Conservation (phyloP, 768 basidiomycete genomes). For the Tulasnella sp. region DNA sequence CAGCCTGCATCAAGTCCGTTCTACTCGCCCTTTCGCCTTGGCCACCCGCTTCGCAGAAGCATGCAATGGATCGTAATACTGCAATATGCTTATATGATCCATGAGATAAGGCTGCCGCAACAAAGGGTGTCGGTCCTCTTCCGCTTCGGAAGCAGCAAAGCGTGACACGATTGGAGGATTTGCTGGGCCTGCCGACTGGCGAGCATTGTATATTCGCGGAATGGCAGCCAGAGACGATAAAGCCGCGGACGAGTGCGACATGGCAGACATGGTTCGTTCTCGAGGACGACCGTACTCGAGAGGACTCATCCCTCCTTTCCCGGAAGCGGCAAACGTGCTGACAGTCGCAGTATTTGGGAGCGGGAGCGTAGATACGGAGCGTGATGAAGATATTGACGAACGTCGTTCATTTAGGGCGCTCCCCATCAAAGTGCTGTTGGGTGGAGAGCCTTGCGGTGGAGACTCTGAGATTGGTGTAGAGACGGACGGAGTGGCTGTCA, state of each 20-base stretch:
- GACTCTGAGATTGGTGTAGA: slow-evolving; percentile 15
- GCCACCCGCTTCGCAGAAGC: slow-evolving; percentile 10
- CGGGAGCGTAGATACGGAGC: slow-evolving; percentile 17
- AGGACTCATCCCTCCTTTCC: not conserved
- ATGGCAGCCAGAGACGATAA: slow-evolving; percentile 23
- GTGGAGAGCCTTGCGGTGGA: not conserved
- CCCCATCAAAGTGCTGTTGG: not conserved
- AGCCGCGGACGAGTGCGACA: slow-evolving; percentile 23
- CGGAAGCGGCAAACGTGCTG: slow-evolving; percentile 1
- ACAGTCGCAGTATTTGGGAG: not conserved
- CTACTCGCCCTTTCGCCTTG: not conserved
- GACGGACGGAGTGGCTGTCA: slow-evolving; percentile 8
- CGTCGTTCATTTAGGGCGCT: not conserved
- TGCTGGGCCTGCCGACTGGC: not conserved
- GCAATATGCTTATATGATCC: slow-evolving; percentile 9
- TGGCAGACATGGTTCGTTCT: slow-evolving; percentile 13
- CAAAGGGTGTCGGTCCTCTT: slow-evolving; percentile 12
- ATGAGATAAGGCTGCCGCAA: not conserved
- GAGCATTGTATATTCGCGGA: not conserved
- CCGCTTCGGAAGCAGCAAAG: not conserved
- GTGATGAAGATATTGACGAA: slow-evolving; percentile 13
- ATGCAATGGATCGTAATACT: slow-evolving; percentile 15
- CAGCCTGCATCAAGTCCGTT: not conserved
- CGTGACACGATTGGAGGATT: not conserved
- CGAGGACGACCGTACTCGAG: not conserved